Base-by-base conservation (phyloP, 208 protist species). In the Crithidia expoeki region DNA sequence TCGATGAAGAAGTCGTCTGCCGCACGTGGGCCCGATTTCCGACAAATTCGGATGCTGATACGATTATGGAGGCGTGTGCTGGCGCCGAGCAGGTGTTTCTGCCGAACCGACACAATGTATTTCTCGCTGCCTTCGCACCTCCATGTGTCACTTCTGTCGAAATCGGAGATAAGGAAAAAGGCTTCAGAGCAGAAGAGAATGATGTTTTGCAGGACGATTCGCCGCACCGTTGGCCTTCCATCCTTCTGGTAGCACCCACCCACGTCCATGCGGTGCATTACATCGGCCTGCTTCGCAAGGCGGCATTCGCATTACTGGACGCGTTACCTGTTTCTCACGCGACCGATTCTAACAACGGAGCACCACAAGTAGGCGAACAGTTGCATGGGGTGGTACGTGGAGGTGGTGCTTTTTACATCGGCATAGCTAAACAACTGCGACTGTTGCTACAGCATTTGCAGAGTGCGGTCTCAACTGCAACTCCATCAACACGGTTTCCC, bases 351-450 rank as follows among this genome's bases (percentile, higher is more conserved):
- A 0, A 4, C 27, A 2, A 30, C 10, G 25, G 30, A 21, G 44
- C 19, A 28, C 17, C 12, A 16, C 25, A 51, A 33, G 12, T 47
- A 9, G 9, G 51, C 44, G 64, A 50, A 49, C 32, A n/a, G 23
- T 44, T 57, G 9, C 36, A 61, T 3, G 76, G 75, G 4, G 61
- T 79, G 42, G 68, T 80, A 40, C 74, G 80, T n/a, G 84, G 75
- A n/a, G 84, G 84, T 42, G 84, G 84, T 0, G 80, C 74, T 7
- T 78, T 80, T 36, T 65, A 72, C 32, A 74, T 89, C 40, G 68
- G 75, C 19, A 19, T 86, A 16, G 74, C 81, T 1, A 40, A 42
- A 19, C 76, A 81, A 30, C 36, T 70, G 14, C 68, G 42, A 10
- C 53, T 59, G 12, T 23, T 76, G 5, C 46, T 62, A 23, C 34